Evolutionary conservation across 2,329 filamentous ascomycete genomes (phyloP), one percentile per base, ranked within the genome.

Genomic region (Nemania bipapillata): DNA sequence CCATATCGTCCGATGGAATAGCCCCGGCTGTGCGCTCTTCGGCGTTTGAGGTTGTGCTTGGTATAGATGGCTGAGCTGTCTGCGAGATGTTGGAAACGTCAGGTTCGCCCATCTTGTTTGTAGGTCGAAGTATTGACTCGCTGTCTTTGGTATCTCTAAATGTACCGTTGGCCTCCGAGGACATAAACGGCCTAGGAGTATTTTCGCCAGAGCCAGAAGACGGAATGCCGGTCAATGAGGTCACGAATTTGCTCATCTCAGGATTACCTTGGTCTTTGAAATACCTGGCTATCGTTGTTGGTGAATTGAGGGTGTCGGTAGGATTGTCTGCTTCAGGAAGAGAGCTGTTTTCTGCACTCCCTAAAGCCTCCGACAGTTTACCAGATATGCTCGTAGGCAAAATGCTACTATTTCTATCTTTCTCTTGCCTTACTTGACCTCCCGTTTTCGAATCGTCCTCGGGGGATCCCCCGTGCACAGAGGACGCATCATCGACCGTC

Each of bases 221-320:
- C 20, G 60, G 37, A 9, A 70, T 63, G 35, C 70, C 71, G 6
- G 70, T 22, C 8, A 79, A 69, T 11, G 74, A 74, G 28, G 70
- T 70, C 45, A 77, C 65, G 24, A 78, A 79, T 30, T 61, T 60
- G 50, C 74, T 75, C 77, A 79, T 78, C 66, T 78, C 78, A 6
- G 68, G 68, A 32, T 74, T 71, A 1, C 74, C 77, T 12, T 73
- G 66, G 9, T 78, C 75, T 50, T 60, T 47, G 28, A 79, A 77
- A 59, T 74, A 77, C 65, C 74, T 71, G 37, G 74, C 75, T 52
- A 77, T 61, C 47, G 75, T 72, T 50, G 58, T 66, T 2, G 75
- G 71, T 17, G 74, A 76, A 17, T 72, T 70, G 3, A 72, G n/a
- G 4, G 54, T 17, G 15, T 73, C 70, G 4, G 67, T 65, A 15